Evolutionary conservation across 2,329 filamentous ascomycete genomes (phyloP), one percentile per base, ranked within the genome.

Genomic region (Dothideomycetes sp.): DNA sequence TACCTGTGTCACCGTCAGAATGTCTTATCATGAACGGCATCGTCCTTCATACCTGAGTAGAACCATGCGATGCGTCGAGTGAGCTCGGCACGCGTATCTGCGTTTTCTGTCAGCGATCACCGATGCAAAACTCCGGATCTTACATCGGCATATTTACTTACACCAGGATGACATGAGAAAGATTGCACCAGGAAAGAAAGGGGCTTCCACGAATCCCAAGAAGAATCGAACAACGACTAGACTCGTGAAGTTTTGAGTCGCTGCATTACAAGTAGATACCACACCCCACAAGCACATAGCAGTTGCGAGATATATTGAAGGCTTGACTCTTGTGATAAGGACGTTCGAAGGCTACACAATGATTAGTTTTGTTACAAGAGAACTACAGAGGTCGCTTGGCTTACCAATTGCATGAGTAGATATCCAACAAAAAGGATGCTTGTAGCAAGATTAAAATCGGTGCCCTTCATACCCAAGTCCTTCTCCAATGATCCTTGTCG

Each of bases 361-460:
- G n/a, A n/a, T n/a, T n/a, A n/a, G n/a, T n/a, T n/a, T n/a, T n/a
- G n/a, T n/a, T n/a, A n/a, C n/a, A n/a, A n/a, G n/a, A n/a, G n/a
- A n/a, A n/a, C n/a, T n/a, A 60, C n/a, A 53, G 33, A 19, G 59
- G 57, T 32, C 47, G 52, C 22, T 51, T 49, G 36, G 60, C 39
- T 29, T 57, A 57, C 58, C 5, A 61, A 35, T 17, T 79, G 74
- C 68, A 78, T 77, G 10, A 77, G 55, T 1, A 79, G 58, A 47
- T 79, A 79, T 3, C 74, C 68, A 1, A 76, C 71, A 44, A 75
- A 77, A 19, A 74, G 58, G 47, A 74, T 70, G 44, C 65, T 68
- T 4, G 68, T 72, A 9, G 67, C 66, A 2, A 74, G 54, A 46
- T 76, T 75, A 49, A 72, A 77, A 35, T 78, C 69, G 2, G 70